Conservation (phyloP, 2,329 filamentous ascomycete species). For the Davidsoniella neocaledoniae region DNA sequence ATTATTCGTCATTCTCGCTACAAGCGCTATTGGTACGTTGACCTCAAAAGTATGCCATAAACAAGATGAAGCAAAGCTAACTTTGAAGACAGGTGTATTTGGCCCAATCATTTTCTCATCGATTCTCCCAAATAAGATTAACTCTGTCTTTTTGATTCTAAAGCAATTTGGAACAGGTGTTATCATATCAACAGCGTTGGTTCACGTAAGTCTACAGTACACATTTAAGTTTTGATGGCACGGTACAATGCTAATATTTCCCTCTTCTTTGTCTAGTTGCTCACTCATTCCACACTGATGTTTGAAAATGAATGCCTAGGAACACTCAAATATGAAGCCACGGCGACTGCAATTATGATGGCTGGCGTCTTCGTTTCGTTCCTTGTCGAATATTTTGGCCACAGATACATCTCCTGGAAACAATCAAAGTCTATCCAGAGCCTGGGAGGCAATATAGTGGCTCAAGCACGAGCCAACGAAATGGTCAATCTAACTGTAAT, state of each 20-base stretch:
- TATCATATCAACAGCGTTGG: constrained; percentile 53
- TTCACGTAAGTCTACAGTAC: constrained; percentile 33
- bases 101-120: constrained; percentile 46
- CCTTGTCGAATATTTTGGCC: constrained; percentile 49
- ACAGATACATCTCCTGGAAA: constrained; percentile 32
- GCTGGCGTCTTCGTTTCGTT: constrained; percentile 59
- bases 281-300: constrained; percentile 57
- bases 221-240: background rate
- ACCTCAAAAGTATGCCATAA: background rate
- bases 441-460: constrained; percentile 16
- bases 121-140: constrained; percentile 34
- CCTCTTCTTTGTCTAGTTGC: constrained; percentile 31
- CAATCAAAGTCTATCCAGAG: constrained; percentile 19
- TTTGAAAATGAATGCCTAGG: constrained; percentile 55
- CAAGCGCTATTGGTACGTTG: constrained; percentile 42
- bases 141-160: constrained; percentile 40
- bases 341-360: constrained; percentile 54
- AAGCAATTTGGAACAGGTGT: constrained; percentile 63
- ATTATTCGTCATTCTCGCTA: constrained; percentile 53
- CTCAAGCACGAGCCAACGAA: constrained; percentile 22
- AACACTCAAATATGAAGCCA: constrained; percentile 48
- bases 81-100: constrained; percentile 33
- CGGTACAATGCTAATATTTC: constrained; percentile 2
- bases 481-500: constrained; percentile 50
- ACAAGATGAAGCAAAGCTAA: constrained; percentile 5